Base-by-base conservation (phyloP, 257 asterid genomes). In the Penstemon barbatus region DNA sequence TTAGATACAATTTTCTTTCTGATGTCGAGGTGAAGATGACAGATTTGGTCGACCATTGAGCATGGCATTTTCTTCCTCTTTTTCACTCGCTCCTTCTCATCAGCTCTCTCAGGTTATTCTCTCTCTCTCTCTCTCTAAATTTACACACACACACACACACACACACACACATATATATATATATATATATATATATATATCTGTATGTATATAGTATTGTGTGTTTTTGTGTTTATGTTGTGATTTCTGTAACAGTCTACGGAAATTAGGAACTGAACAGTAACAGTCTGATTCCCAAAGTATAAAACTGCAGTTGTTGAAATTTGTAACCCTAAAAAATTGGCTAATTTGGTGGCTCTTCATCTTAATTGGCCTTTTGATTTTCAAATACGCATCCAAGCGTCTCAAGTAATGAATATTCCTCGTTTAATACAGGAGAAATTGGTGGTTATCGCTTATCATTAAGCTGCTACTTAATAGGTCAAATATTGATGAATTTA, bases 31-130 rank as follows among this genome's bases (percentile, higher is more conserved):
- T 52, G 9, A 45, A 71, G 42, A 58, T 64, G 42, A 57, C 80
- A 50, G 71, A 70, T 75, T 75, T 76, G 65, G 55, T 56, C 66
- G 9, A 49, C 75, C 15, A 60, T 56, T 80, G 84, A 84, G 46
- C 68, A 82, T 82, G 88, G 79, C 89, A 70, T 69, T 77, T 54
- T 75, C 81, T 3, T 65, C 78, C 74, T 66, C 85, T 71, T 63
- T 74, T 37, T 55, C 80, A 44, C 68, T 71, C 56, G 57, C 73
- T 48, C 65, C 80, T 41, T 53, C 76, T 63, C 73, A 18, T 45
- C 81, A 67, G 8, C 71, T 41, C 19, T 74, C 85, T 66, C 83
- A 72, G 88, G 90, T 86, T 19, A 46, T 53, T 53, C n/a, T 37
- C 69, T 68, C 62, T 55, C 57, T 55, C 57, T 68, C 55, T 61